phyloP scores from a whole-genome alignment of 345 rosid species.

The Gossypium australe region DNA sequence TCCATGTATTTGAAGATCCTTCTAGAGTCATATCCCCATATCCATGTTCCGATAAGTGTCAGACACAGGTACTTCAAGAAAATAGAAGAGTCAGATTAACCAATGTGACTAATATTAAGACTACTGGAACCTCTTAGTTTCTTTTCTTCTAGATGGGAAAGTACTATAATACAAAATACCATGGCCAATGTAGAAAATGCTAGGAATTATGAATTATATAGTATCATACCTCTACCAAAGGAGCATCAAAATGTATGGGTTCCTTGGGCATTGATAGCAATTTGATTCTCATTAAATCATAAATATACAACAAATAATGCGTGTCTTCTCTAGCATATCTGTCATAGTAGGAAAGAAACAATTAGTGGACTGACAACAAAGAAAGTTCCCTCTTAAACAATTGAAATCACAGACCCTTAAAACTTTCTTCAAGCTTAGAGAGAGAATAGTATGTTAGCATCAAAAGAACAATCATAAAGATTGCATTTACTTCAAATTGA shows the following conservation, averaged over 20 bases:
- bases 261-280: conserved; percentile 40
- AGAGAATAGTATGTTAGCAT: neutral
- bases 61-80: neutral
- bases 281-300: conserved; percentile 58
- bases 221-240: conserved; percentile 58
- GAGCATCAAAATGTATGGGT: conserved; percentile 43
- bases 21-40: neutral
- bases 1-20: neutral
- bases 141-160: neutral
- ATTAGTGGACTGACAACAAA: conserved; percentile 7
- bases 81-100: no score
- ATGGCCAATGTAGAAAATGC: conserved; percentile 2
- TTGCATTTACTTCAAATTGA: neutral
- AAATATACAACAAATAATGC: conserved; percentile 81
- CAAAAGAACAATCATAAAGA: neutral
- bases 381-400: neutral
- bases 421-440: neutral
- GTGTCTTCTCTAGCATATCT: conserved; percentile 99
- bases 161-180: neutral
- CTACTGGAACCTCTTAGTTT: neutral
- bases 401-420: neutral
- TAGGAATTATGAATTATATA: neutral
- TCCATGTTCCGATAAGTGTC: neutral
- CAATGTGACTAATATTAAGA: neutral
- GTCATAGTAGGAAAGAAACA: conserved; percentile 19